Percentiles rank a stretch among this genome's conserved stretches.
These are phyloP conservation scores for Coemansia sp. DNA, from an alignment of 192 early-diverging fungal species.

Conservation along the genomic window DNA sequence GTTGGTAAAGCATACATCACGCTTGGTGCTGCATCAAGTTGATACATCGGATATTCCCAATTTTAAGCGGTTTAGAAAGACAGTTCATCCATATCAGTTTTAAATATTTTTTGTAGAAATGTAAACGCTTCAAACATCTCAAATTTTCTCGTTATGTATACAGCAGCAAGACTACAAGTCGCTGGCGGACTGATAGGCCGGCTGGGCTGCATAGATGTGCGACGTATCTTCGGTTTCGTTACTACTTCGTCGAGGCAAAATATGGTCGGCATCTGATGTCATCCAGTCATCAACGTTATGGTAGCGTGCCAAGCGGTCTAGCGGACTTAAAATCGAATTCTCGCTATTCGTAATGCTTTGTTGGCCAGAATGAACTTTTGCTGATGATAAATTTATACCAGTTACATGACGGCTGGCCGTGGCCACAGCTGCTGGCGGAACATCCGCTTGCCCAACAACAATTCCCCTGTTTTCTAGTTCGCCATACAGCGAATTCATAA, in stretches of 20 bases:
- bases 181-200: constrained; percentile 15
- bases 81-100: constrained; percentile 26
- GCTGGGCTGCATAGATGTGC: constrained; percentile 23
- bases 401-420: neutral
- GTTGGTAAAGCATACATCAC: too few relatives aligned
- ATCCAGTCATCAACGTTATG: constrained; percentile 25
- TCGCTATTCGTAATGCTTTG: neutral
- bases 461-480: constrained; percentile 29
- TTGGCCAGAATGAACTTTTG: neutral
- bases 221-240: constrained; percentile 22
- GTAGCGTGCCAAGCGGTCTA: constrained; percentile 33
- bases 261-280: neutral
- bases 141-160: neutral
- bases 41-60: constrained; percentile 11
- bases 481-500: constrained; percentile 31
- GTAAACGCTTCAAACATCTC: constrained; percentile 28
- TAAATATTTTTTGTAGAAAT: neutral
- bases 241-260: neutral
- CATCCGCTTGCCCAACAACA: constrained; percentile 18
- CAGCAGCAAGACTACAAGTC: neutral
- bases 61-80: constrained; percentile 48
- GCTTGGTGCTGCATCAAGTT: too few relatives aligned
- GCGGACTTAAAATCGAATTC: constrained; percentile 20
- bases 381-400: neutral
- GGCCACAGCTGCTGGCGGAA: neutral